Conservation (phyloP, 306 rosid genomes). For the Cicer bijugum region DNA sequence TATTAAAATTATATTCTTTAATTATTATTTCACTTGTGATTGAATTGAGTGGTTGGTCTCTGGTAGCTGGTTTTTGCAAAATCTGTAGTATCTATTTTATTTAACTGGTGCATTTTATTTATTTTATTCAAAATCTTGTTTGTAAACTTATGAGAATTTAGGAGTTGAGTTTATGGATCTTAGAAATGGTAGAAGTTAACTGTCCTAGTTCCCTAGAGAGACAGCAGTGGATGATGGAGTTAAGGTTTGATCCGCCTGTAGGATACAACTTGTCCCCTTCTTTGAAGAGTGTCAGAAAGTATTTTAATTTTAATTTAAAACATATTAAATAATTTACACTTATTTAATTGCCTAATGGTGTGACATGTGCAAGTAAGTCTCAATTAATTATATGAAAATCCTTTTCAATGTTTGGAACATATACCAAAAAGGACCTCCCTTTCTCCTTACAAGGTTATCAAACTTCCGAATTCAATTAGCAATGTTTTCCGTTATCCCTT, state of each 20-base stretch:
- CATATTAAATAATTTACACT: not conserved
- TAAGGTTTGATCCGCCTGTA: constrained; percentile 29
- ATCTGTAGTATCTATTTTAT: constrained; percentile 27
- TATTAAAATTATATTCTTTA: not conserved
- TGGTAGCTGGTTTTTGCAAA: not conserved
- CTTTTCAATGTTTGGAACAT: not conserved
- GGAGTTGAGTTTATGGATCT: constrained; percentile 24
- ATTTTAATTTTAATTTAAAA: not conserved
- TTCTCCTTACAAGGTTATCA: not conserved
- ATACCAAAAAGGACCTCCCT: not conserved
- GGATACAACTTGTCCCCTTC: constrained; percentile 24
- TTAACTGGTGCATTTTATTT: constrained; percentile 5
- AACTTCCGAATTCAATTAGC: not conserved
- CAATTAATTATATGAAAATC: not conserved
- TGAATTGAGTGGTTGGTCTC: not conserved
- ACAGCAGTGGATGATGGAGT: not conserved
- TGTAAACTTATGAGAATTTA: constrained; percentile 18
- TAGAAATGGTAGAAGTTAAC: constrained; percentile 22
- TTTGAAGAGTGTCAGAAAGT: not conserved
- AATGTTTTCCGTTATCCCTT: not conserved
- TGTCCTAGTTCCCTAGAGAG: constrained; percentile 1
- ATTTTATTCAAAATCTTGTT: constrained; percentile 12
- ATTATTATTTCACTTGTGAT: constrained; percentile 2
- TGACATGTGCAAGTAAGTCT: constrained; percentile 17
- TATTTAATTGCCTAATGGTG: not conserved